These are phyloP conservation scores for Tylopilus balloui DNA, from an alignment of 768 basidiomycete species.

Conservation along the genomic window DNA sequence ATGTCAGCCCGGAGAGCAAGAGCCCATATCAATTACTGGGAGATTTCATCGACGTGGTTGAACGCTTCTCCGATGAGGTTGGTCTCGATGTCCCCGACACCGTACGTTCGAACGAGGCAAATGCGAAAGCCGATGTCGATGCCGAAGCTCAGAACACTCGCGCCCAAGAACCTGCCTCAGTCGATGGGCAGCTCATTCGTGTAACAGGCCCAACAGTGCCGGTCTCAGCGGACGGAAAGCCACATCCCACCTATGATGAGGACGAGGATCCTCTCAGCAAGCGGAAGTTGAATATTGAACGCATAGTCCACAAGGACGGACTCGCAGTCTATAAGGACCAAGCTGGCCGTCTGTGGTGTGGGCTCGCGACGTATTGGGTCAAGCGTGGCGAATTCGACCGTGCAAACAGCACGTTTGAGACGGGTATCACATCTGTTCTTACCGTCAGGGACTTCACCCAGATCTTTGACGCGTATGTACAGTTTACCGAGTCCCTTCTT, in stretches of 20 bases:
- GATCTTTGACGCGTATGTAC: conserved; percentile 94
- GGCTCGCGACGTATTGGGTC: conserved; percentile 97
- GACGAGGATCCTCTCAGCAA: conserved; percentile 77
- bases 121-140: conserved; percentile 46
- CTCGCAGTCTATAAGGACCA: conserved; percentile 91
- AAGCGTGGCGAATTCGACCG: conserved; percentile 94
- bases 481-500: conserved; percentile 88
- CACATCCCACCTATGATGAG: conserved; percentile 57
- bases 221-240: conserved; percentile 47
- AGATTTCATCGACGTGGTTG: conserved; percentile 90
- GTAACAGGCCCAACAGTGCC: conserved; percentile 63
- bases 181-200: conserved; percentile 62
- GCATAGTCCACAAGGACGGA: conserved; percentile 81
- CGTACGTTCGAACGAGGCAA: conserved; percentile 47
- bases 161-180: conserved; percentile 39
- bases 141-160: conserved; percentile 33
- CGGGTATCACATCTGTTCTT: conserved; percentile 76
- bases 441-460: conserved; percentile 97
- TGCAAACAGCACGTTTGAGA: conserved; percentile 83
- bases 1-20: conserved; percentile 86
- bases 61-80: conserved; percentile 87
- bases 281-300: conserved; percentile 79
- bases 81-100: conserved; percentile 83
- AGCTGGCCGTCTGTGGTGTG: conserved; percentile 93
- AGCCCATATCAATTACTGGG: conserved; percentile 92